Evolutionary conservation across 2,329 filamentous ascomycete genomes (phyloP).

Genomic region (Alternaria sp.): DNA sequence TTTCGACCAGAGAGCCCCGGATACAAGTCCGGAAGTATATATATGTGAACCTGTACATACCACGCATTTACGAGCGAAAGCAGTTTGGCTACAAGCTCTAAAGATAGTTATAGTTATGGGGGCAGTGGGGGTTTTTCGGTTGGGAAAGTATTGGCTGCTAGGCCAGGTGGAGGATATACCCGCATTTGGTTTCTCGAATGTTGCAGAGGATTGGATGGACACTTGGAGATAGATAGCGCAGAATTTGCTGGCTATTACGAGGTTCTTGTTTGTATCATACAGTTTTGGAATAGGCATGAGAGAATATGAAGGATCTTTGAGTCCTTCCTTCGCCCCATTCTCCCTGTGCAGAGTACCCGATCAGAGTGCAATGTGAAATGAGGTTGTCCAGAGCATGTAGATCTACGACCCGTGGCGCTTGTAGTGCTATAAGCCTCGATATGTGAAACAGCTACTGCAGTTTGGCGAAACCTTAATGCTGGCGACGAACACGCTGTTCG

Average conservation of each 20-base stretch:
- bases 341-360: not conserved
- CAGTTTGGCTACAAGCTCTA: not conserved
- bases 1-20: not conserved
- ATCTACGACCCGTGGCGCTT: not conserved
- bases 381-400: not conserved
- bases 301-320: not conserved
- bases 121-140: not conserved
- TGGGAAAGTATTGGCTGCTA: not conserved
- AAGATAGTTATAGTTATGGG: not conserved
- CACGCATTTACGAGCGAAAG: not conserved
- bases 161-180: constrained; percentile 6
- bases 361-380: not conserved
- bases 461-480: not conserved
- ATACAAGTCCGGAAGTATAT: constrained; percentile 5
- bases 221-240: not conserved
- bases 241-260: not conserved
- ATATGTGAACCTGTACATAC: not conserved
- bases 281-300: no score
- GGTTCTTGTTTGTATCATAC: not conserved
- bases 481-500: not conserved
- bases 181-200: not conserved
- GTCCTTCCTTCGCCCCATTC: not conserved
- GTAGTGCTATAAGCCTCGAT: constrained; percentile 9
- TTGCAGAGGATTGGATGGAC: not conserved
- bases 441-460: constrained; percentile 8